These are phyloP conservation scores for Casuarina cunninghamiana DNA, from an alignment of 306 rosid species.

Conservation along the genomic window DNA sequence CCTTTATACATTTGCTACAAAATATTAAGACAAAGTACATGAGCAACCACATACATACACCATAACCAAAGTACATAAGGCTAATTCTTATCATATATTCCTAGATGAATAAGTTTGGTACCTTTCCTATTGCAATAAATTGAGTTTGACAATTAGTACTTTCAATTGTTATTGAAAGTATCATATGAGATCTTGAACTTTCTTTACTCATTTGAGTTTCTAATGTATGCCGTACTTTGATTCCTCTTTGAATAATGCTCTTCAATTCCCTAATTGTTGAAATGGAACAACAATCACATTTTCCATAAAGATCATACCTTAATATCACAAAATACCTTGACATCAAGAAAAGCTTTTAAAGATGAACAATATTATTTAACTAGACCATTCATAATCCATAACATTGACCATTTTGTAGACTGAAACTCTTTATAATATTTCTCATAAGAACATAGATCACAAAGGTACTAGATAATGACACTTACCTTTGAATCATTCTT, in stretches of 20 bases:
- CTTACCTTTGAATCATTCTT: slow-evolving; percentile 90
- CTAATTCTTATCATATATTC: too few relatives aligned
- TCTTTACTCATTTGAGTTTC: slow-evolving; percentile 92
- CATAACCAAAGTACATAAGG: too few relatives aligned
- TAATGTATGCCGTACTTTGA: slow-evolving; percentile 70
- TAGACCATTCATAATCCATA: background rate
- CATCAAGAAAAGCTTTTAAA: slow-evolving; percentile 9
- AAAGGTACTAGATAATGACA: slow-evolving; percentile 2
- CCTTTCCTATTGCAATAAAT: slow-evolving; percentile 92
- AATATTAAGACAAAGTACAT: too few relatives aligned
- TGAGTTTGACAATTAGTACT: slow-evolving; percentile 91
- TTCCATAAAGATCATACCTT: slow-evolving; percentile 94
- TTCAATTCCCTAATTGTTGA: slow-evolving; percentile 70
- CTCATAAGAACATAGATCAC: background rate
- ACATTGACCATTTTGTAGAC: background rate
- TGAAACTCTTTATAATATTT: background rate
- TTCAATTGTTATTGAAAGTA: slow-evolving; percentile 36
- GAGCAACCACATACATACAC: too few relatives aligned
- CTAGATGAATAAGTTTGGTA: slow-evolving; percentile 14
- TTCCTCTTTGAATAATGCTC: slow-evolving; percentile 71
- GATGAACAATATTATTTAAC: background rate
- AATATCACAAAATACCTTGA: slow-evolving; percentile 28
- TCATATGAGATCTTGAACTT: background rate
- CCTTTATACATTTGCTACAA: too few relatives aligned
- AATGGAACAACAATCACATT: slow-evolving; percentile 69